Percentiles rank a stretch among this genome's conserved stretches.
Conservation (phyloP, 768 basidiomycete genomes). For the Cystobasidium tubakii region DNA sequence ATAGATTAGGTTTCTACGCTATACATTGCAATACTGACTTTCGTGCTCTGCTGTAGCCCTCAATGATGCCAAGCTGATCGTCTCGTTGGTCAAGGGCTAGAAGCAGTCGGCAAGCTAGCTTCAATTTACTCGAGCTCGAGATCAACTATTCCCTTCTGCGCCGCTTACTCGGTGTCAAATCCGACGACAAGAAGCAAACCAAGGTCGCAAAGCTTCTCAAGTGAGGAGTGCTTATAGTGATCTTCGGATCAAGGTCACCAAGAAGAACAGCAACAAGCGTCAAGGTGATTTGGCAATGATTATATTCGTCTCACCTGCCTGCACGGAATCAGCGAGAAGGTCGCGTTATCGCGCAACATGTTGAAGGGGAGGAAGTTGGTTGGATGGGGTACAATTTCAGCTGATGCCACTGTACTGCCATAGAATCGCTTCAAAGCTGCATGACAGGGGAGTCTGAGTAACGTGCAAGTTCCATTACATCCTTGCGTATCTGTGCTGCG, state of each 20-base stretch:
- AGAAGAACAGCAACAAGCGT: constrained; percentile 90
- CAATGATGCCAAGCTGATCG: constrained; percentile 95
- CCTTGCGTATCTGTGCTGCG: no score
- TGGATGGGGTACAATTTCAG: constrained; percentile 35
- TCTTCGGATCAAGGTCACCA: constrained; percentile 97
- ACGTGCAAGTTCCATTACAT: no score
- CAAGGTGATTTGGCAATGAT: constrained; percentile 88
- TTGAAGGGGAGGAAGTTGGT: constrained; percentile 53
- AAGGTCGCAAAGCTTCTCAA: constrained; percentile 53
- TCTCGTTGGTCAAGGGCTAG: constrained; percentile 90
- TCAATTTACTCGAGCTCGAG: constrained; percentile 89
- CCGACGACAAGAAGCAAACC: constrained; percentile 97
- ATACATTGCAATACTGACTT: not conserved
- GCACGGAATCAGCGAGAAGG: constrained; percentile 95
- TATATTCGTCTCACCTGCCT: constrained; percentile 85
- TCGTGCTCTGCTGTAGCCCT: constrained; percentile 53
- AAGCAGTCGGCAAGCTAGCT: constrained; percentile 87
- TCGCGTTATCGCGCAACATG: constrained; percentile 65
- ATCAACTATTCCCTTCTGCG: constrained; percentile 91
- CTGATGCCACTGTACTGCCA: not conserved
- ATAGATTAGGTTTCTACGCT: not conserved
- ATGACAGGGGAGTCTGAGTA: no score
- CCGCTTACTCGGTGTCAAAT: constrained; percentile 92
- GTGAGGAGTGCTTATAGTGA: constrained; percentile 60
- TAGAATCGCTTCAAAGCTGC: not conserved